Evolutionary conservation across 2,329 filamentous ascomycete genomes (phyloP).

Genomic region (Fonsecaea monophora): DNA sequence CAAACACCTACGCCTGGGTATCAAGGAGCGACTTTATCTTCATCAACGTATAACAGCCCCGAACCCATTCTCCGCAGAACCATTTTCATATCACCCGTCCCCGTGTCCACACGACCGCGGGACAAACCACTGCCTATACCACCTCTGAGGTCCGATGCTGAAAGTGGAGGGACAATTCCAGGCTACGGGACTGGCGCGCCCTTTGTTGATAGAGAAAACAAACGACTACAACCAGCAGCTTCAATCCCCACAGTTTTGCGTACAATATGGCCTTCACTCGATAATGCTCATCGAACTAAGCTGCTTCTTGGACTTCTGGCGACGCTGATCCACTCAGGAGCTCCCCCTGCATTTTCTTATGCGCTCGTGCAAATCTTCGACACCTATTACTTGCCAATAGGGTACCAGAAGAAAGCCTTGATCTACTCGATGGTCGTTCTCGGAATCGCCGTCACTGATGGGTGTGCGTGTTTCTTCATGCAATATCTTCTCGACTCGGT

Average conservation of each 20-base stretch:
- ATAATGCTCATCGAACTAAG: slow-evolving; percentile 57
- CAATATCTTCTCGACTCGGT: slow-evolving; percentile 75
- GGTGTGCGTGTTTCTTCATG: slow-evolving; percentile 67
- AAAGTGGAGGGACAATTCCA: background rate
- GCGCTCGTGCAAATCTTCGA: slow-evolving; percentile 74
- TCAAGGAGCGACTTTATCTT: background rate
- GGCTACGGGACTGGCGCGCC: background rate
- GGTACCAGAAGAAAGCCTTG: slow-evolving; percentile 59
- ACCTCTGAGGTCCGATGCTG: slow-evolving; percentile 1
- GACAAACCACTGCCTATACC: slow-evolving; percentile 31
- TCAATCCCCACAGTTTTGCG: slow-evolving; percentile 64
- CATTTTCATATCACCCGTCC: slow-evolving; percentile 1
- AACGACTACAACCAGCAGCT: slow-evolving; percentile 11
- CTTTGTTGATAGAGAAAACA: background rate
- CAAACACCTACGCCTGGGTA: background rate
- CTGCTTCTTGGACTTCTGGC: slow-evolving; percentile 67
- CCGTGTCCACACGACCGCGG: background rate
- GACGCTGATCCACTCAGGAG: slow-evolving; percentile 68
- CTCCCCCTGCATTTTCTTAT: slow-evolving; percentile 77
- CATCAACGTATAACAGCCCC: background rate
- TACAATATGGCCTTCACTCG: slow-evolving; percentile 74
- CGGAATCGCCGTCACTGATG: slow-evolving; percentile 71
- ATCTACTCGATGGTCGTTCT: slow-evolving; percentile 75
- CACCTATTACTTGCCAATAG: slow-evolving; percentile 67
- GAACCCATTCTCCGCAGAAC: background rate